phyloP scores from a whole-genome alignment of 139 green algal genomes.

The Chlorella sp. region DNA sequence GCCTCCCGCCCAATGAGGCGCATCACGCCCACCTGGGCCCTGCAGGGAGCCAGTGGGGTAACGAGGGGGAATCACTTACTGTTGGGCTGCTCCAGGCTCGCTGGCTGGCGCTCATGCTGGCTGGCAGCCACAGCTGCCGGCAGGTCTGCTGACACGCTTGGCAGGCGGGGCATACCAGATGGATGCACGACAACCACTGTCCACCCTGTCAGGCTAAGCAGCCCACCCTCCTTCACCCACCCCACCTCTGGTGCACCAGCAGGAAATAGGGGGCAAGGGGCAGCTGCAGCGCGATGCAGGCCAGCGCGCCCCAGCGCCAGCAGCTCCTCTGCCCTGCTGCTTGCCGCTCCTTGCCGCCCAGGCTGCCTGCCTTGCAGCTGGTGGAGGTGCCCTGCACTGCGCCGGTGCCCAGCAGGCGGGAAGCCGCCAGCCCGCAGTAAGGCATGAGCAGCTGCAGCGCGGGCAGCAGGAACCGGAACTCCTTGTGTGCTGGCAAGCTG shows the following conservation, averaged over 20 bases:
- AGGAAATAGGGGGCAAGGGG: slow-evolving; percentile 43
- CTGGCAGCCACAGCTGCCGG: not conserved
- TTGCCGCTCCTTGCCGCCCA: not conserved
- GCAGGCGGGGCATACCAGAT: not conserved
- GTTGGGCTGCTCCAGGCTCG: no score
- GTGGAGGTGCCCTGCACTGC: not conserved
- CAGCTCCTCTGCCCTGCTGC: not conserved
- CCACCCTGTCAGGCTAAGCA: not conserved
- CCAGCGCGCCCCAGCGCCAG: not conserved
- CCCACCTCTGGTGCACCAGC: slow-evolving; percentile 51
- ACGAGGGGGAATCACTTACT: not conserved
- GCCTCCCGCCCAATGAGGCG: not conserved
- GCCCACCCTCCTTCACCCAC: not conserved
- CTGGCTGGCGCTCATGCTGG: no score
- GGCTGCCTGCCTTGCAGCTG: not conserved
- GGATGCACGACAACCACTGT: no score
- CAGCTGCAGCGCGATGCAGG: slow-evolving; percentile 41
- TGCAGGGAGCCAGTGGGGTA: slow-evolving; percentile 1
- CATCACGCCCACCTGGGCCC: slow-evolving; percentile 41
- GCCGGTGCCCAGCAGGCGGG: not conserved
- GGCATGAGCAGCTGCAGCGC: slow-evolving; percentile 57
- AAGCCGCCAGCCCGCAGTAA: slow-evolving; percentile 32
- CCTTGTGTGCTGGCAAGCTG: slow-evolving; percentile 68
- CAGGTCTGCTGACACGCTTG: not conserved
- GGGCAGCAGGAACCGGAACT: slow-evolving; percentile 65